Conservation (phyloP, 169 alveolate genomes). For the Plasmodium falciparum region DNA sequence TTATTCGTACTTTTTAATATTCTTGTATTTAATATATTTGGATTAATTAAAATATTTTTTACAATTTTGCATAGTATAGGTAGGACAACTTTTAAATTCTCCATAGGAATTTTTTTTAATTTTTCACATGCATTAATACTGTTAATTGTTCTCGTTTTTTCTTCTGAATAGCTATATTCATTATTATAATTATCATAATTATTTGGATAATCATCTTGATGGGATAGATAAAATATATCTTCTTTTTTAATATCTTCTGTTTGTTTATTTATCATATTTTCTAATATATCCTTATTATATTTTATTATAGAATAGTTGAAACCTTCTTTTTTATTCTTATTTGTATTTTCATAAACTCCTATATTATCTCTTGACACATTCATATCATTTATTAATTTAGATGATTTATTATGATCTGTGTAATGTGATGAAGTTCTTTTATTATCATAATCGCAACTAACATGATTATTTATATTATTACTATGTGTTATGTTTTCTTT, state of each 20-base stretch:
- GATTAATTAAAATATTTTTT: conserved; percentile 68
- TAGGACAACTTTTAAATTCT: conserved; percentile 34
- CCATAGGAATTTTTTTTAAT: conserved; percentile 21
- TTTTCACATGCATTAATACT: conserved; percentile 43
- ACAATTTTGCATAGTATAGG: conserved; percentile 64
- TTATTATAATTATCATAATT: conserved; percentile 13
- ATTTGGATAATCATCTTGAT: too few species aligned
- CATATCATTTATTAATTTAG: not conserved
- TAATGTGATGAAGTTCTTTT: too few species aligned
- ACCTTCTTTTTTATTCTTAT: conserved; percentile 1
- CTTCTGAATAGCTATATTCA: conserved; percentile 39
- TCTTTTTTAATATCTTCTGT: conserved; percentile 34
- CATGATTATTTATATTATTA: not conserved
- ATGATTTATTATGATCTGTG: not conserved
- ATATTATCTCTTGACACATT: too few species aligned
- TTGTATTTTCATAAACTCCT: not conserved
- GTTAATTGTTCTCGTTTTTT: conserved; percentile 34
- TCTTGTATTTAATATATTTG: conserved; percentile 65
- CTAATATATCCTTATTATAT: conserved; percentile 52
- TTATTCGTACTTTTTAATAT: conserved; percentile 65
- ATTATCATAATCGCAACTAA: too few species aligned
- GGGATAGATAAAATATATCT: conserved; percentile 45
- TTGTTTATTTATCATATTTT: conserved; percentile 21
- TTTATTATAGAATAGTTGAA: conserved; percentile 26
- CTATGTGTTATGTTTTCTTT: not conserved